phyloP scores from a whole-genome alignment of 345 rosid genomes.

The Clausena lansium region DNA sequence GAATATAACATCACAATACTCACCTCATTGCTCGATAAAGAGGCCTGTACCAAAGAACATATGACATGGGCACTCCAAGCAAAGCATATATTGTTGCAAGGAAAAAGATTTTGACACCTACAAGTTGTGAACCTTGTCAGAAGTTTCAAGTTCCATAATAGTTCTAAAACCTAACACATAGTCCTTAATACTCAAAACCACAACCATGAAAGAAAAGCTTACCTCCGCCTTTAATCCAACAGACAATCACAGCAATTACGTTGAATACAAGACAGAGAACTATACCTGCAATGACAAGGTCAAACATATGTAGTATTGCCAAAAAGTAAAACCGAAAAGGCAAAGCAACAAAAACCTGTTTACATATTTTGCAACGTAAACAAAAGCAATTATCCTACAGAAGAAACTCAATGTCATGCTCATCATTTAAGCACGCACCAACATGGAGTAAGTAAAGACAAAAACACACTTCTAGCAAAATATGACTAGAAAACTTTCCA shows the following conservation, averaged over 20 bases:
- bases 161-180: slow-evolving; percentile 8
- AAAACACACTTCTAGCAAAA: background rate
- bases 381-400: background rate
- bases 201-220: slow-evolving; percentile 23
- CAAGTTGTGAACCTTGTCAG: slow-evolving; percentile 19
- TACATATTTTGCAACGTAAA: background rate
- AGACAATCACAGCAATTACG: slow-evolving; percentile 72
- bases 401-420: background rate
- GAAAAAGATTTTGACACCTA: slow-evolving; percentile 91
- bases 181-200: background rate
- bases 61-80: slow-evolving; percentile 85
- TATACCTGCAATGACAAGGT: slow-evolving; percentile 54
- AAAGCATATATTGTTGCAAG: slow-evolving; percentile 83
- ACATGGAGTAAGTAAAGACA: background rate
- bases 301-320: background rate
- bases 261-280: slow-evolving; percentile 85
- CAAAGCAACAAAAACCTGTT: background rate
- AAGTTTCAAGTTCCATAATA: slow-evolving; percentile 10
- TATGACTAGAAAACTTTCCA: slow-evolving; percentile 2
- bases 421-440: background rate
- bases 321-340: too few relatives aligned
- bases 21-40: slow-evolving; percentile 97
- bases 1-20: slow-evolving; percentile 8
- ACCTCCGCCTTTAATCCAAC: slow-evolving; percentile 98
- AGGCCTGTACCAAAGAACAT: slow-evolving; percentile 96